Evolutionary conservation across 2,329 filamentous ascomycete genomes (phyloP).

Genomic region (Aspergillus unguis): DNA sequence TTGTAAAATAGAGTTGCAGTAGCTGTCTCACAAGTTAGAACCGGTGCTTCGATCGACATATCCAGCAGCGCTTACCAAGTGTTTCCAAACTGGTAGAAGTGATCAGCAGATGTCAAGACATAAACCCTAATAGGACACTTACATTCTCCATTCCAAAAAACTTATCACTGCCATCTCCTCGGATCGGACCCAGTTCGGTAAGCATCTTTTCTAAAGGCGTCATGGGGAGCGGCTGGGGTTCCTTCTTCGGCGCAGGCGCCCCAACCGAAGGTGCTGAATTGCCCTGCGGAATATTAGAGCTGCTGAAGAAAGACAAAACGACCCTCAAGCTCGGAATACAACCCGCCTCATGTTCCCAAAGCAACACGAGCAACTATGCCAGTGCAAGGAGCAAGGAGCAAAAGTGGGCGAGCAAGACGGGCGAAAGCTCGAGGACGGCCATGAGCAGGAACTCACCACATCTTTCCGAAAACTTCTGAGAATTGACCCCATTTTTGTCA

Average conservation of each 20-base stretch:
- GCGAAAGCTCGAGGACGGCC: slow-evolving; percentile 8
- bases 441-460: slow-evolving; percentile 29
- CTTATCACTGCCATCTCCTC: slow-evolving; percentile 89
- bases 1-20: slow-evolving; percentile 97
- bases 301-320: background rate
- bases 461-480: slow-evolving; percentile 39
- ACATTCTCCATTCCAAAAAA: slow-evolving; percentile 99
- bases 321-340: background rate
- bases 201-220: slow-evolving; percentile 72
- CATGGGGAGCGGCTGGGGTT: slow-evolving; percentile 54
- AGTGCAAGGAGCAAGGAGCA: background rate
- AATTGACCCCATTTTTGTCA: slow-evolving; percentile 41
- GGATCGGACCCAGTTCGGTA: slow-evolving; percentile 72
- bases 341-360: no score
- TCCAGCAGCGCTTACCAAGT: slow-evolving; percentile 67
- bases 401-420: background rate
- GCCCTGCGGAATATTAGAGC: slow-evolving; percentile 37
- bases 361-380: background rate
- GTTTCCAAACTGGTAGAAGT: slow-evolving; percentile 74
- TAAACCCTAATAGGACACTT: slow-evolving; percentile 42
- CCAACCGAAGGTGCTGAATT: slow-evolving; percentile 47
- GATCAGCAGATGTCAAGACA: slow-evolving; percentile 20
- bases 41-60: background rate
- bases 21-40: slow-evolving; percentile 56
- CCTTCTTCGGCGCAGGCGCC: slow-evolving; percentile 55